Conservation (phyloP, 768 basidiomycete species). For the Cystofilobasidium capitatum region DNA sequence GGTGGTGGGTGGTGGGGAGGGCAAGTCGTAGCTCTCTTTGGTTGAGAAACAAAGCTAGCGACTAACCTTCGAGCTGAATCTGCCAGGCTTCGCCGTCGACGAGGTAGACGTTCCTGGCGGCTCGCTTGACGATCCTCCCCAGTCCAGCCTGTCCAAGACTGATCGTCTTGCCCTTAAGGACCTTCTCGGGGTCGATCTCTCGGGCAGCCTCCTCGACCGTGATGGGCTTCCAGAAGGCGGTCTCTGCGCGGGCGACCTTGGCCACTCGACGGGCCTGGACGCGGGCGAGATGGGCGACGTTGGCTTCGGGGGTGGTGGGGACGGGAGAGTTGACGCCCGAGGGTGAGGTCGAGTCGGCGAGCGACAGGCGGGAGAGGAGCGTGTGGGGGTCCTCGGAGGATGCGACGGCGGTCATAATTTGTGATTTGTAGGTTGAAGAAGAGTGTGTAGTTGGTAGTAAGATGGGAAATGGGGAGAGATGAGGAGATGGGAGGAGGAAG, state of each 20-base stretch:
- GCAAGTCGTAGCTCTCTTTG: too few relatives aligned
- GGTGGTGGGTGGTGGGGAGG: too few relatives aligned
- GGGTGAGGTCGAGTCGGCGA: slow-evolving; percentile 8
- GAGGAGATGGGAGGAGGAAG: not conserved
- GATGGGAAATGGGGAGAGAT: not conserved
- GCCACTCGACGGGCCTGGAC: not conserved
- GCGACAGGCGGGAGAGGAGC: slow-evolving; percentile 3
- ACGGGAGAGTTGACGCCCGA: not conserved
- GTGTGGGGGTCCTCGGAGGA: not conserved
- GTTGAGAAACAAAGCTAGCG: too few relatives aligned
- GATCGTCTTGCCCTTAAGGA: not conserved
- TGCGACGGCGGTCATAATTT: not conserved
- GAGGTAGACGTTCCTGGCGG: not conserved
- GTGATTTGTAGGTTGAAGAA: too few relatives aligned
- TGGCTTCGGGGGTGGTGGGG: slow-evolving; percentile 1
- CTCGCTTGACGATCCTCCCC: not conserved
- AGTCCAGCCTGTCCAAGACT: not conserved
- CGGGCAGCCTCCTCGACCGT: not conserved
- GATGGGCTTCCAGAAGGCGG: not conserved
- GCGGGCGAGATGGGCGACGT: slow-evolving; percentile 8
- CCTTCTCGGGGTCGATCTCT: not conserved
- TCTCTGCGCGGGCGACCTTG: not conserved
- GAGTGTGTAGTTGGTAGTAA: not conserved
- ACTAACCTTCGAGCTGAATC: slow-evolving; percentile 2
- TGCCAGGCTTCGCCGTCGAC: not conserved